phyloP scores from a whole-genome alignment of 2,329 filamentous ascomycete species.

The Aureobasidium namibiae region DNA sequence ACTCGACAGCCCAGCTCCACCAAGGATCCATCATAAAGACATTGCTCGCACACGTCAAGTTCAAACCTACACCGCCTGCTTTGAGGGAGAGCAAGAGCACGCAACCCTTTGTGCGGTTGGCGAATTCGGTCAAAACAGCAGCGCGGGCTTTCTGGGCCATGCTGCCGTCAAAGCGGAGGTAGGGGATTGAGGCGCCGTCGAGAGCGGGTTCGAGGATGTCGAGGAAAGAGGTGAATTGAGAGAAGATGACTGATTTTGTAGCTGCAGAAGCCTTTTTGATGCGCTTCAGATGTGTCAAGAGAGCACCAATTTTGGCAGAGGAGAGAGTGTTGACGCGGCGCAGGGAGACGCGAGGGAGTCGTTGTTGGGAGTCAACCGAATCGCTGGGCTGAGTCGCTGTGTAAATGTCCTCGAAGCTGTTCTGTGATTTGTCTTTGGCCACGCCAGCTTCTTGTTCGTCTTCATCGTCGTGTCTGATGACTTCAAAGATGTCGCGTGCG shows the following conservation, averaged over 20 bases:
- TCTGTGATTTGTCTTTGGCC: not conserved
- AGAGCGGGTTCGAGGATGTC: slow-evolving; percentile 82
- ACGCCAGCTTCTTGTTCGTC: slow-evolving; percentile 29
- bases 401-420: slow-evolving; percentile 28
- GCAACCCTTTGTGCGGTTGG: slow-evolving; percentile 46
- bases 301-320: slow-evolving; percentile 78
- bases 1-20: slow-evolving; percentile 97
- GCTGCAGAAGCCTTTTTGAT: slow-evolving; percentile 57
- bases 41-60: slow-evolving; percentile 76
- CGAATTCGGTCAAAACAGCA: slow-evolving; percentile 68
- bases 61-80: slow-evolving; percentile 88
- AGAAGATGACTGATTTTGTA: slow-evolving; percentile 89
- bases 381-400: slow-evolving; percentile 22
- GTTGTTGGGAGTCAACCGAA: slow-evolving; percentile 21
- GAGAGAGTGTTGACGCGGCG: slow-evolving; percentile 58
- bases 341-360: slow-evolving; percentile 47
- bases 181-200: slow-evolving; percentile 59
- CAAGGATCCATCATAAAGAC: slow-evolving; percentile 99
- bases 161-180: slow-evolving; percentile 82
- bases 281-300: slow-evolving; percentile 65
- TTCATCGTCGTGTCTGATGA: slow-evolving; percentile 64
- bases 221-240: slow-evolving; percentile 94
- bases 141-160: slow-evolving; percentile 82
- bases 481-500: slow-evolving; percentile 80
- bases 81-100: slow-evolving; percentile 77